A percentile compares a stretch with the other conserved stretches of the same genome.
phyloP scores from a whole-genome alignment of 257 asterid species.

The Scutellaria barbata region DNA sequence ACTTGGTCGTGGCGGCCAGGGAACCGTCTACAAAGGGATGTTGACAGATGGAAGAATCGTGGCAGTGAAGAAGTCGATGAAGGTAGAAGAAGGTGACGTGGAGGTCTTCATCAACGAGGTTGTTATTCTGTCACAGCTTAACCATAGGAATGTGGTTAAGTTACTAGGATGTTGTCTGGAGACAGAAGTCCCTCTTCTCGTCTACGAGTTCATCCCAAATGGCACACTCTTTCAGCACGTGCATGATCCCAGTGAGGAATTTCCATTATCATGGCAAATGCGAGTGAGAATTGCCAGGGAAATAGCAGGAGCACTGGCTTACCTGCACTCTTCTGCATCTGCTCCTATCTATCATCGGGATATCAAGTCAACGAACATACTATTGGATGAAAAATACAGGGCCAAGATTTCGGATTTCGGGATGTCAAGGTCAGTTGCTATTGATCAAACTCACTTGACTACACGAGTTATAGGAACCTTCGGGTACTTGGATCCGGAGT shows the following conservation, averaged over 20 bases:
- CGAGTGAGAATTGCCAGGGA: slow-evolving; percentile 40
- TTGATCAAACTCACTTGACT: slow-evolving; percentile 34
- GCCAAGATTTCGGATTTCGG: slow-evolving; percentile 47
- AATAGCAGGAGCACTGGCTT: slow-evolving; percentile 43
- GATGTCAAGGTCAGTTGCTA: slow-evolving; percentile 33
- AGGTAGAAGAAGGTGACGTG: slow-evolving; percentile 24
- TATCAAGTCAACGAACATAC: slow-evolving; percentile 44
- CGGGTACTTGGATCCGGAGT: slow-evolving; percentile 56
- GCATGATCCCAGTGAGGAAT: slow-evolving; percentile 34
- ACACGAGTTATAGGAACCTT: slow-evolving; percentile 41
- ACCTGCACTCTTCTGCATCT: slow-evolving; percentile 44
- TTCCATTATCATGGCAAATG: slow-evolving; percentile 38
- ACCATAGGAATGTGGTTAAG: slow-evolving; percentile 38
- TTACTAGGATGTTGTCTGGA: slow-evolving; percentile 43
- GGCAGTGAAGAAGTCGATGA: slow-evolving; percentile 32
- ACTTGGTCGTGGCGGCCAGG: slow-evolving; percentile 33
- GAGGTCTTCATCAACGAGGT: slow-evolving; percentile 37
- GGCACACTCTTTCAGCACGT: slow-evolving; percentile 38
- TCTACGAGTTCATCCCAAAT: slow-evolving; percentile 37
- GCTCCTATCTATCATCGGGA: slow-evolving; percentile 39
- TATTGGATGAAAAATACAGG: slow-evolving; percentile 39
- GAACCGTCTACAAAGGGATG: slow-evolving; percentile 37
- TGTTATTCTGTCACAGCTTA: slow-evolving; percentile 33
- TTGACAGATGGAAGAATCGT: slow-evolving; percentile 26
- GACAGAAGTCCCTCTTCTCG: slow-evolving; percentile 37